phyloP scores from a whole-genome alignment of 495 filamentous ascomycete genomes.

The Bathelium albidoporum region DNA sequence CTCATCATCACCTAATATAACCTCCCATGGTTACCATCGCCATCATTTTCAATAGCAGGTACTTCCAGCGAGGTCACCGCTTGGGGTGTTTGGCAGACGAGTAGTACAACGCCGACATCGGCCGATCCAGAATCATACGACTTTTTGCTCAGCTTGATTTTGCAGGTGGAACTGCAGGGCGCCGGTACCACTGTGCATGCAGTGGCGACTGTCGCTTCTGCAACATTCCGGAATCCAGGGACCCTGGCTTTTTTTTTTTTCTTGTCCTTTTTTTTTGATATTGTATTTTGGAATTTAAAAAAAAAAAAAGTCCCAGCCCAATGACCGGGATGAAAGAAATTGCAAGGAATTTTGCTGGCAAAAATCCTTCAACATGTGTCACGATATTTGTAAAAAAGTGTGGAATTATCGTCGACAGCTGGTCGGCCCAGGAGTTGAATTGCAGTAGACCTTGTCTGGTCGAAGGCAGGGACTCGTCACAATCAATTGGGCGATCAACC shows the following conservation, averaged over 20 bases:
- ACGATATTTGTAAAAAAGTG: not conserved
- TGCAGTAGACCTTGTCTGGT: not conserved
- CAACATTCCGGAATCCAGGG: not conserved
- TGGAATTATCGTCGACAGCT: too few species aligned
- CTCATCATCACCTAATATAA: not conserved
- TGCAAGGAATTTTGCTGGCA: not conserved
- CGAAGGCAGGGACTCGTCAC: not conserved
- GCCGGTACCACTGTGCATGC: not conserved
- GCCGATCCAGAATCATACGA: not conserved
- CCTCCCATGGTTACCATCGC: not conserved
- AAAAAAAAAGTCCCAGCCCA: too few species aligned
- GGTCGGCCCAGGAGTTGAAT: too few species aligned
- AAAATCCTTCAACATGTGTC: not conserved
- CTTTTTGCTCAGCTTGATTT: not conserved
- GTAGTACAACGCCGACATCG: not conserved
- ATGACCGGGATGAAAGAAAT: too few species aligned
- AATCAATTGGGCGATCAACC: not conserved
- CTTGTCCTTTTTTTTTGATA: too few species aligned
- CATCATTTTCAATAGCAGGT: not conserved
- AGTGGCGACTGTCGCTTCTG: not conserved
- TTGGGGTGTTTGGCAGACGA: not conserved
- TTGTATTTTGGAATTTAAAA: too few species aligned
- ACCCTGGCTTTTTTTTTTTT: not conserved
- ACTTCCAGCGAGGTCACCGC: not conserved
- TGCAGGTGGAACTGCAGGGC: not conserved